A percentile compares a stretch with the other conserved stretches of the same genome.
Conservation (phyloP, 2,329 filamentous ascomycete genomes). For the Calonectria naviculata region DNA sequence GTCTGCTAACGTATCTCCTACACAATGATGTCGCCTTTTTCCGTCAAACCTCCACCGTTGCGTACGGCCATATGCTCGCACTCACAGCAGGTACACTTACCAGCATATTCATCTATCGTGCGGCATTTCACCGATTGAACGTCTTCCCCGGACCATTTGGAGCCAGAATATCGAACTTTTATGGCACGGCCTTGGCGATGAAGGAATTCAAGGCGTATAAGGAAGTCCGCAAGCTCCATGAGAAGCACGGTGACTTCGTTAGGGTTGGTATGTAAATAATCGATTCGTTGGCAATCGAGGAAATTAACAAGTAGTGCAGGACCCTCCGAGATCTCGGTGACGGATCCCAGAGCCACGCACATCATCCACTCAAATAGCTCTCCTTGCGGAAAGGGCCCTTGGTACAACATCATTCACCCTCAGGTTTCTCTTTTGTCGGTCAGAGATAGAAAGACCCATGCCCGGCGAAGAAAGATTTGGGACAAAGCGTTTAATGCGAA, state of each 20-base stretch:
- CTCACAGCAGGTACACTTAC: background rate
- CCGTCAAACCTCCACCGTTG: background rate
- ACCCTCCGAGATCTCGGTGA: slow-evolving; percentile 21
- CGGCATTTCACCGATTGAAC: slow-evolving; percentile 22
- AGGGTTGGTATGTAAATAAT: slow-evolving; percentile 19
- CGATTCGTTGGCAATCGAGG: fast-evolving
- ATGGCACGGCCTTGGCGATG: background rate
- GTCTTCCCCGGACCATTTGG: slow-evolving; percentile 27
- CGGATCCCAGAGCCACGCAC: slow-evolving; percentile 21
- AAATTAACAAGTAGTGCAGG: background rate
- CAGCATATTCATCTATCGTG: slow-evolving; percentile 23
- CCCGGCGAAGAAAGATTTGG: slow-evolving; percentile 25
- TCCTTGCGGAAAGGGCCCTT: slow-evolving; percentile 14
- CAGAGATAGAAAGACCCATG: slow-evolving; percentile 21
- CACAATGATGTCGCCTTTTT: background rate
- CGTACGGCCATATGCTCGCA: background rate
- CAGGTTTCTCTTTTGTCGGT: slow-evolving; percentile 11
- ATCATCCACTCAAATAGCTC: slow-evolving; percentile 24
- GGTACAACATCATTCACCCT: slow-evolving; percentile 24
- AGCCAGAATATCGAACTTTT: slow-evolving; percentile 17
- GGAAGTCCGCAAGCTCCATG: slow-evolving; percentile 24
- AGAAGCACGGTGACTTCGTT: slow-evolving; percentile 28
- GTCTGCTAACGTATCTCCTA: background rate
- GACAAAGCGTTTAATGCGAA: slow-evolving; percentile 31
- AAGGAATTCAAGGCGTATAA: slow-evolving; percentile 19